Conservation (phyloP, 2,329 filamentous ascomycete species). For the Cytospora piceicola region DNA sequence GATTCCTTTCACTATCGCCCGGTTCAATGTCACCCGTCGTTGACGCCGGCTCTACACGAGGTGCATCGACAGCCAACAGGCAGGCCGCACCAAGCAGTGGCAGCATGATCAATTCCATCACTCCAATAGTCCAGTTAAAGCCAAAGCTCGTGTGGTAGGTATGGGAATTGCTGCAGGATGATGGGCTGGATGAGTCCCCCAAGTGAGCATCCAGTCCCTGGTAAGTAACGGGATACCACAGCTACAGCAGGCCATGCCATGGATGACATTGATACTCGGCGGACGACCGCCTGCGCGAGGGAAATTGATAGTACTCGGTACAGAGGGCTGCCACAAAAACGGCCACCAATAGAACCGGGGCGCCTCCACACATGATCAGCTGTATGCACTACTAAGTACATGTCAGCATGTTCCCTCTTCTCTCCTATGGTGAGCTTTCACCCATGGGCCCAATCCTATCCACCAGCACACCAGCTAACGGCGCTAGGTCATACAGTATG, state of each 20-base stretch:
- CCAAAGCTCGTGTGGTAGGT: conserved; percentile 43
- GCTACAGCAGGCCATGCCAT: conserved; percentile 44
- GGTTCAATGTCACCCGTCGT: conserved; percentile 39
- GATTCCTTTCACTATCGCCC: conserved; percentile 44
- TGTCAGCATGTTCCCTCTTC: too few species aligned
- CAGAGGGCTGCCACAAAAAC: conserved; percentile 55
- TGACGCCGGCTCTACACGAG: conserved; percentile 28
- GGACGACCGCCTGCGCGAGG: conserved; percentile 43
- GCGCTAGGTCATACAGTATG: conserved; percentile 35
- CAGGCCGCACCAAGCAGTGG: conserved; percentile 38
- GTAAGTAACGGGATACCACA: conserved; percentile 41
- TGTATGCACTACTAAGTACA: background rate
- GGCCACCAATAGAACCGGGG: conserved; percentile 7
- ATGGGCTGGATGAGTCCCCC: conserved; percentile 61
- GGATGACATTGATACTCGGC: conserved; percentile 40
- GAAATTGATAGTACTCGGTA: conserved; percentile 46
- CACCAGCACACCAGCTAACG: conserved; percentile 37
- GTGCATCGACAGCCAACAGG: conserved; percentile 36
- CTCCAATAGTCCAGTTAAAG: conserved; percentile 46
- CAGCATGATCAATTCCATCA: conserved; percentile 44
- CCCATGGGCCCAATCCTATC: conserved; percentile 39
- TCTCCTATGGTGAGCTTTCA: background rate
- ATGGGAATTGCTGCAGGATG: conserved; percentile 55
- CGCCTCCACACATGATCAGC: conserved; percentile 30
- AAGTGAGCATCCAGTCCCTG: conserved; percentile 50